Conservation (phyloP, 75 land plant species). For the Sequoia sempervirens region DNA sequence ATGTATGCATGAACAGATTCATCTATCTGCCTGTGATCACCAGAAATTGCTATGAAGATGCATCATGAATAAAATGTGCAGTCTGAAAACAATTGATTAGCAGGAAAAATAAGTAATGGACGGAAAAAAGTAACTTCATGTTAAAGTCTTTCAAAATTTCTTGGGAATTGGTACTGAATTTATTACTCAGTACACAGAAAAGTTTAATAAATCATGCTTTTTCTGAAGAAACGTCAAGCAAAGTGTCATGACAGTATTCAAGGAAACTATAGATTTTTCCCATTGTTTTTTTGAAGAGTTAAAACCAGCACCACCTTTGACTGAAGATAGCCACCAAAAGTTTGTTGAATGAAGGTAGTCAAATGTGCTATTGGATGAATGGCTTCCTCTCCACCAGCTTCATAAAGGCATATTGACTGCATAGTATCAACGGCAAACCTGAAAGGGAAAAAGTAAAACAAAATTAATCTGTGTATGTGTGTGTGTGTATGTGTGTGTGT, state of each 20-base stretch:
- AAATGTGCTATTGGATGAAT: slow-evolving; percentile 35
- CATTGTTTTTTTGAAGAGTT: neutral
- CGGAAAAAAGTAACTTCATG: neutral
- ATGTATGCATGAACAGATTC: neutral
- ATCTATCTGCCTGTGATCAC: neutral
- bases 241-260: neutral
- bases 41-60: neutral
- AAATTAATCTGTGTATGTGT: neutral
- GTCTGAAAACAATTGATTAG: neutral
- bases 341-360: slow-evolving; percentile 69
- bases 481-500: too few relatives aligned
- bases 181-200: neutral
- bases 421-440: slow-evolving; percentile 81
- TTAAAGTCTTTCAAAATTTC: neutral
- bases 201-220: neutral
- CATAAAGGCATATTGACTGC: slow-evolving; percentile 71
- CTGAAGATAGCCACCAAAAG: slow-evolving; percentile 81
- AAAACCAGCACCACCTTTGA: slow-evolving; percentile 53
- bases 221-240: too few relatives aligned
- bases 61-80: neutral
- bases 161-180: too few relatives aligned
- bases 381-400: slow-evolving; percentile 27
- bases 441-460: neutral
- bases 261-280: neutral
- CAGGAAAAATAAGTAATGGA: neutral